Evolutionary conservation across 257 asterid genomes (phyloP).

Genomic region (Rubia yunnanensis): DNA sequence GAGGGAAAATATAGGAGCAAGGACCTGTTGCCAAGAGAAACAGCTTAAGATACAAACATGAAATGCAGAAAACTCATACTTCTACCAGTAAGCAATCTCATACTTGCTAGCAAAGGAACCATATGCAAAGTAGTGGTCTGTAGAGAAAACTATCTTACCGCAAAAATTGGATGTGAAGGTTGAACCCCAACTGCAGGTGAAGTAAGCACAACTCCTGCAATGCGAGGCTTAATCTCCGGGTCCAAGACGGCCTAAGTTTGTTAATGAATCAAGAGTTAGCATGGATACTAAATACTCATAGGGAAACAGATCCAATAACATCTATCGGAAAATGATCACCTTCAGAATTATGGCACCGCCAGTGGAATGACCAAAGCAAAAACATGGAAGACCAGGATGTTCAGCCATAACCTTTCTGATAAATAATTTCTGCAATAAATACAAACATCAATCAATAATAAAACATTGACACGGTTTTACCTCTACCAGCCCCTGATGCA

Average conservation of each 20-base stretch:
- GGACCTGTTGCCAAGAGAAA: conserved; percentile 34
- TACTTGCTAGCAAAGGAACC: neutral
- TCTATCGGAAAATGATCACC: conserved; percentile 27
- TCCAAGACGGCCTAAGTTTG: conserved; percentile 61
- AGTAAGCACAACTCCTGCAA: conserved; percentile 67
- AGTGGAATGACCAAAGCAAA: conserved; percentile 92
- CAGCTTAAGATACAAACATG: neutral
- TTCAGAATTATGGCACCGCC: conserved; percentile 85
- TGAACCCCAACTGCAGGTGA: conserved; percentile 93
- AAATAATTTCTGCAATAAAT: conserved; percentile 42
- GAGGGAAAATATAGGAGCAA: conserved; percentile 68
- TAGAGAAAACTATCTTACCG: conserved; percentile 28
- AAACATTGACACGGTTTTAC: neutral
- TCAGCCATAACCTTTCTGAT: conserved; percentile 52
- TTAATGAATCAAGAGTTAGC: conserved; percentile 1
- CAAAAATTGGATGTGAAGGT: conserved; percentile 78
- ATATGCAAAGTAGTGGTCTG: neutral
- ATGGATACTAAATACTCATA: neutral
- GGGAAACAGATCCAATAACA: neutral
- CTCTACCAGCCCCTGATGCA: neutral
- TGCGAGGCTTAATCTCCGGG: conserved; percentile 46
- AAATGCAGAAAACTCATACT: neutral
- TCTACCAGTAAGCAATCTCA: neutral
- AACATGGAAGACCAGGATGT: conserved; percentile 60
- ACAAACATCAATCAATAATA: conserved; percentile 5